Conservation (phyloP, 768 basidiomycete genomes). For the Megacollybia marginata region DNA sequence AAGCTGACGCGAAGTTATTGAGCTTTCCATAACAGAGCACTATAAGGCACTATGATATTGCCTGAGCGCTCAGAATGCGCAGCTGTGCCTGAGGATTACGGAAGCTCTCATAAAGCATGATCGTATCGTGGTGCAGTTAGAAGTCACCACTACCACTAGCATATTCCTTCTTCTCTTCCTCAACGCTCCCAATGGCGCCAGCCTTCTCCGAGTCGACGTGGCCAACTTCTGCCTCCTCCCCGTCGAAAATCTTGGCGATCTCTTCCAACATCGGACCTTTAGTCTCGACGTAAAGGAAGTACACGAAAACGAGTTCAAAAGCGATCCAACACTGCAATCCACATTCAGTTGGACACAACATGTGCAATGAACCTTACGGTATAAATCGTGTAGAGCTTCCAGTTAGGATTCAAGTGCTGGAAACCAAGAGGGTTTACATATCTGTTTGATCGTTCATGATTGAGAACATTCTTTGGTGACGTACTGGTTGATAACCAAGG, state of each 20-base stretch:
- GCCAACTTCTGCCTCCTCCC: conserved; percentile 26
- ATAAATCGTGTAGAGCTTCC: conserved; percentile 45
- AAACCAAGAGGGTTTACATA: conserved; percentile 46
- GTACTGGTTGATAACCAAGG: conserved; percentile 62
- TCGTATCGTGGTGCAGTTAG: too few species aligned
- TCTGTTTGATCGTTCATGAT: conserved; percentile 3
- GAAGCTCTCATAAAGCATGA: too few species aligned
- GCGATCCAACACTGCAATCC: conserved; percentile 34
- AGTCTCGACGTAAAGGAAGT: conserved; percentile 41
- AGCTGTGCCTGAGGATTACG: too few species aligned
- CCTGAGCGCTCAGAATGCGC: too few species aligned
- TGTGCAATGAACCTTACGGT: conserved; percentile 2
- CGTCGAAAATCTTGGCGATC: conserved; percentile 50
- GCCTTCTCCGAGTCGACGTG: conserved; percentile 3
- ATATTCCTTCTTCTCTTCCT: not conserved
- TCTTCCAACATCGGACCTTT: conserved; percentile 45
- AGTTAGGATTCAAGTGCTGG: conserved; percentile 25
- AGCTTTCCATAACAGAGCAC: too few species aligned
- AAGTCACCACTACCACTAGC: not conserved
- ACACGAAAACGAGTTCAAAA: conserved; percentile 38
- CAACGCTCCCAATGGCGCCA: not conserved
- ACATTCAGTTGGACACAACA: not conserved
- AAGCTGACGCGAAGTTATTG: too few species aligned
- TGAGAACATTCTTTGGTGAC: conserved; percentile 13
- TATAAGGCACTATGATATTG: too few species aligned